Evolutionary conservation across 1,284 basidiomycete species (phyloP).

Genomic region (Stygiomarasmius scandens): DNA sequence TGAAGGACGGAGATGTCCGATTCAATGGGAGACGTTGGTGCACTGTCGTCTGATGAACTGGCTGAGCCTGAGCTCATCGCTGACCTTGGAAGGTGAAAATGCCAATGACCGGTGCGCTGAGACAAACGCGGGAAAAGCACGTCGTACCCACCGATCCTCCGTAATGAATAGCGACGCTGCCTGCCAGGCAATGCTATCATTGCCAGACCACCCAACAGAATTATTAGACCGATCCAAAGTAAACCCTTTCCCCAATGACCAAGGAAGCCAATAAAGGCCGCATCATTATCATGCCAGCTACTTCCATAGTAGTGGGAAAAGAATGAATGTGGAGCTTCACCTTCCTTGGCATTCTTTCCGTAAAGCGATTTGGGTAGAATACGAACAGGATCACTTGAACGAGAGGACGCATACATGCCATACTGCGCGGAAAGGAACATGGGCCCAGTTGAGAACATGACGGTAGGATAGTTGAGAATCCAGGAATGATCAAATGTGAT

Average conservation of each 20-base stretch:
- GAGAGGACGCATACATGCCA: conserved; percentile 77
- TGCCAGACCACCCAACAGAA: conserved; percentile 71
- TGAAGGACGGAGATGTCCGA: conserved; percentile 64
- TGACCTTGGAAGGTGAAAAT: conserved; percentile 68
- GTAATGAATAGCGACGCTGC: conserved; percentile 58
- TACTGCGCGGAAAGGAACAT: conserved; percentile 93
- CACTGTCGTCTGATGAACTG: conserved; percentile 48
- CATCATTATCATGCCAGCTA: conserved; percentile 95
- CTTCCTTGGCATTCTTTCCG: conserved; percentile 90
- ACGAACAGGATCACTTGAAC: conserved; percentile 75
- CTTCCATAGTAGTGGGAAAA: conserved; percentile 96
- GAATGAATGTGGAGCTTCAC: conserved; percentile 89
- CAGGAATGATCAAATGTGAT: conserved; percentile 93
- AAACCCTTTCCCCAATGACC: conserved; percentile 83
- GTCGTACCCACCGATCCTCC: conserved; percentile 72
- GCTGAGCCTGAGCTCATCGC: conserved; percentile 50
- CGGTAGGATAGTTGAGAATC: conserved; percentile 96
- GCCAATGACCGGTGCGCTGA: conserved; percentile 69
- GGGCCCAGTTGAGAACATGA: conserved; percentile 99
- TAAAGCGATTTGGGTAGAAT: conserved; percentile 93
- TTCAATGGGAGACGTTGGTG: conserved; percentile 47
- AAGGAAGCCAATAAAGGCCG: conserved; percentile 90
- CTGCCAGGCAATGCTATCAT: conserved; percentile 61
- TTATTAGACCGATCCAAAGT: conserved; percentile 78
- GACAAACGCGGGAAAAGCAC: conserved; percentile 73